These are phyloP conservation scores for Drechslera avenae DNA, from an alignment of 2,329 filamentous ascomycete species.

Conservation along the genomic window DNA sequence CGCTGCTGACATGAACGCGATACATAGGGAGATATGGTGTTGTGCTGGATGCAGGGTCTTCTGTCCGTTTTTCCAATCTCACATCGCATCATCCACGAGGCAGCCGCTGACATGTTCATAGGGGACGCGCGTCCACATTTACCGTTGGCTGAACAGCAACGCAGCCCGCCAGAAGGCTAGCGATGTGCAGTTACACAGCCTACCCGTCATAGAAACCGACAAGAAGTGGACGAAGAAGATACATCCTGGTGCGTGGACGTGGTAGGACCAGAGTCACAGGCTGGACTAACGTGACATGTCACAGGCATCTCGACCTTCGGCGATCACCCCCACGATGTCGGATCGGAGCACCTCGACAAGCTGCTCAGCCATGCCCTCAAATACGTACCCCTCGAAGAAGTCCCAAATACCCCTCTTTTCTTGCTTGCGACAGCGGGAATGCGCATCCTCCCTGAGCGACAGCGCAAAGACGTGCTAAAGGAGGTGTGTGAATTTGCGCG, in stretches of 20 bases:
- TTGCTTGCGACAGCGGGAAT: conserved; percentile 95
- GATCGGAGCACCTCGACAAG: conserved; percentile 77
- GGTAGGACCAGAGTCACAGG: neutral
- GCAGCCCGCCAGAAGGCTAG: conserved; percentile 67
- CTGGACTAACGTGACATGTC: conserved; percentile 16
- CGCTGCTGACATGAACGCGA: conserved; percentile 30
- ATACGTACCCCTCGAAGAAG: conserved; percentile 75
- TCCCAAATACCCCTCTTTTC: conserved; percentile 87
- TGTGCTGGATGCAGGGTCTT: conserved; percentile 96
- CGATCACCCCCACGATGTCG: conserved; percentile 74
- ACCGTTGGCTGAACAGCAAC: conserved; percentile 84
- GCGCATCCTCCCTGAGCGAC: conserved; percentile 75
- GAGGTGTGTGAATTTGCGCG: conserved; percentile 84
- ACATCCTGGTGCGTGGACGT: conserved; percentile 67
- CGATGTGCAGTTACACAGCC: conserved; percentile 64
- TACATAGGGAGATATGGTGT: conserved; percentile 76
- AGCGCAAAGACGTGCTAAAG: conserved; percentile 74
- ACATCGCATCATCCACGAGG: neutral
- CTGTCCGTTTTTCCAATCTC: conserved; percentile 55
- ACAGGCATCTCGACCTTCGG: conserved; percentile 84
- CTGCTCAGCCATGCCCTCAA: conserved; percentile 82
- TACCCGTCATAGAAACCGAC: conserved; percentile 83
- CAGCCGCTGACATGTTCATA: conserved; percentile 37
- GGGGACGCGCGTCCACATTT: conserved; percentile 92
- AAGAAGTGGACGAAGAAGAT: conserved; percentile 93